A percentile compares a stretch with the other conserved stretches of the same genome.
These are phyloP conservation scores for Gossypium turneri DNA, from an alignment of 345 rosid genomes.

Conservation along the genomic window DNA sequence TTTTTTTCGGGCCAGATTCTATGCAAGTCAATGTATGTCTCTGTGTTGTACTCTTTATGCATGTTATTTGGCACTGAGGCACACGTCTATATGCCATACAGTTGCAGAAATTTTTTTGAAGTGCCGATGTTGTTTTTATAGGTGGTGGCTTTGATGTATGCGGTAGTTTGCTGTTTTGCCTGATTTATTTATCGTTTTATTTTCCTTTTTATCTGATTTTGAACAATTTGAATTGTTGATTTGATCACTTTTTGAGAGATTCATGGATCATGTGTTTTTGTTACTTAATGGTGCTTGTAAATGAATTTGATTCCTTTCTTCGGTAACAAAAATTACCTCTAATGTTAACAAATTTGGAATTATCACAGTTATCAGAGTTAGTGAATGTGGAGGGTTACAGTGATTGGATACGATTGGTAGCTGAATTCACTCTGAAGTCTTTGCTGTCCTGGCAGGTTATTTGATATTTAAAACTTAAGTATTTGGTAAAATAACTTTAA, in stretches of 20 bases:
- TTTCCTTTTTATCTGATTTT: neutral
- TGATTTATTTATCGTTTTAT: neutral
- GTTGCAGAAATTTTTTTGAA: neutral
- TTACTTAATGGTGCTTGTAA: neutral
- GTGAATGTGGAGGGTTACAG: slow-evolving; percentile 95
- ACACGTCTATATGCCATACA: neutral
- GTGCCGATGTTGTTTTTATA: neutral
- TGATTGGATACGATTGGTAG: slow-evolving; percentile 97
- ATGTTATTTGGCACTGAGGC: neutral
- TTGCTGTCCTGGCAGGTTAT: slow-evolving; percentile 98
- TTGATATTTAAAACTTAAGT: slow-evolving; percentile 8
- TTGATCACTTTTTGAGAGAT: neutral
- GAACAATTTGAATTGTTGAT: neutral
- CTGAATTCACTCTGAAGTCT: slow-evolving; percentile 91
- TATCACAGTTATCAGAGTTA: slow-evolving; percentile 88
- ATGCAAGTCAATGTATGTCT: neutral
- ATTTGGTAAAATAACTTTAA: neutral
- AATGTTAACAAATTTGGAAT: slow-evolving; percentile 21
- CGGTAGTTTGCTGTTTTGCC: neutral
- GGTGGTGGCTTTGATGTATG: neutral
- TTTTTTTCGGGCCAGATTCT: neutral
- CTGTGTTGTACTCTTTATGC: neutral
- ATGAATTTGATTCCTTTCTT: slow-evolving; percentile 9
- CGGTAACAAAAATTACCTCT: slow-evolving; percentile 9
- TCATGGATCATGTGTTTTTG: neutral